Evolutionary conservation across 2,329 filamentous ascomycete genomes (phyloP), one percentile per base, ranked within the genome.

Genomic region (Metarhizium robertsii): DNA sequence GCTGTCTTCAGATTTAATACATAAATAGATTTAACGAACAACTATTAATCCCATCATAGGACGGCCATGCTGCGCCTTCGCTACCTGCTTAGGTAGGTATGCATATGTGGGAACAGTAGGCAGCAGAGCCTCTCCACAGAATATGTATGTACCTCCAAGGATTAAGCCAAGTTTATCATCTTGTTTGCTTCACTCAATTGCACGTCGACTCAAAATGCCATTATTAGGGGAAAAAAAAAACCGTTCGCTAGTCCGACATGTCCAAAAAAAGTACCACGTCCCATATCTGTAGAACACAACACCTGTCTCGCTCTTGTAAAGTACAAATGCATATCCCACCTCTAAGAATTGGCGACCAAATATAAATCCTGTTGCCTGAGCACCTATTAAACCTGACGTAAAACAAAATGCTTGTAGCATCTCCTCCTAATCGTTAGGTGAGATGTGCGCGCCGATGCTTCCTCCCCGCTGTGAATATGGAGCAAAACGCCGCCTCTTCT

Each of bases 211-310:
- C 13, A 34, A 53, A 53, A 52, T 25, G n/a, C 30, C 51, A 30
- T 49, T 43, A 59, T 57, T 60, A 58, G 42, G 40, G 20, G 52
- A 48, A 53, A 52, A 43, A 47, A 54, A 54, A 55, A 53, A 40
- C 53, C 58, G 57, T 58, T 58, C 58, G 60, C 58, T 60, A 60
- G 50, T 56, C 53, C 58, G 55, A 54, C 55, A 59, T 57, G 55
- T 54, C 58, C 55, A 56, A 54, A 55, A 25, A 55, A 53, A 36
- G 20, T 47, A 45, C 36, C 55, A 51, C 20, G 40, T 49, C 47
- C 49, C 43, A 54, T 42, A n/a, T 42, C 25, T 54, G 43, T 52
- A 52, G 46, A 51, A 36, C 8, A 57, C 53, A 36, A 60, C 50
- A 52, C 53, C 52, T 58, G 56, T 53, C 56, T 57, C 57, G 56